phyloP scores from a whole-genome alignment of 495 filamentous ascomycete species.

The Talaromyces proteolyticus region DNA sequence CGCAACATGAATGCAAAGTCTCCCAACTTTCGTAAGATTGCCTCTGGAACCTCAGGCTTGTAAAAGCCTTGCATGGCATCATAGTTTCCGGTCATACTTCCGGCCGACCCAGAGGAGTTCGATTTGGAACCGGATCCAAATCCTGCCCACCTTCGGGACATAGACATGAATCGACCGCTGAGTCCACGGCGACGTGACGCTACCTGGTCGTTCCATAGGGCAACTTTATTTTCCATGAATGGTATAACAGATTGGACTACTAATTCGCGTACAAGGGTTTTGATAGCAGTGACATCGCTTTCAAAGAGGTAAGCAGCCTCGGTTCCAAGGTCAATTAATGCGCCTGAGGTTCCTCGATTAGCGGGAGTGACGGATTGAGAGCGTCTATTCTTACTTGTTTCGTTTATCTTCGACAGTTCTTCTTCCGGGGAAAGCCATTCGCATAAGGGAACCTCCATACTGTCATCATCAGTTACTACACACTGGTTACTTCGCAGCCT shows the following conservation, averaged over 20 bases:
- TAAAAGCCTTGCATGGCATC: constrained; percentile 74
- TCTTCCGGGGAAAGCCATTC: constrained; percentile 90
- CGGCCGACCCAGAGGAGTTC: constrained; percentile 30
- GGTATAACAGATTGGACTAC: constrained; percentile 88
- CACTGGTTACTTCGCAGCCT: constrained; percentile 78
- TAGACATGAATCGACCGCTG: constrained; percentile 82
- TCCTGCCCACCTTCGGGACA: constrained; percentile 78
- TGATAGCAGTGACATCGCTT: constrained; percentile 81
- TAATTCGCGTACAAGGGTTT: constrained; percentile 85
- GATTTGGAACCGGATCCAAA: constrained; percentile 61
- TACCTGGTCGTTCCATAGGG: constrained; percentile 95
- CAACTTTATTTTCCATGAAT: constrained; percentile 85
- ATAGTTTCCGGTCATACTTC: constrained; percentile 60
- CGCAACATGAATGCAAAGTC: constrained; percentile 96
- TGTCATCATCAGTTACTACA: constrained; percentile 88
- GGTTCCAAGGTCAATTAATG: constrained; percentile 57
- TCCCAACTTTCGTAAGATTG: constrained; percentile 85
- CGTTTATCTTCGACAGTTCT: constrained; percentile 66
- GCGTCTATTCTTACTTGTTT: constrained; percentile 38
- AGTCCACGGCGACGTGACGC: constrained; percentile 84
- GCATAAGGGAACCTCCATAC: constrained; percentile 66
- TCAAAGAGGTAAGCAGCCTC: constrained; percentile 79
- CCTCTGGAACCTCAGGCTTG: constrained; percentile 75
- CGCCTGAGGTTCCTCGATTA: constrained; percentile 26
- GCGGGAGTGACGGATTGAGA: neutral